Base-by-base conservation (phyloP, 768 basidiomycete genomes). In the Crepidotus variabilis region DNA sequence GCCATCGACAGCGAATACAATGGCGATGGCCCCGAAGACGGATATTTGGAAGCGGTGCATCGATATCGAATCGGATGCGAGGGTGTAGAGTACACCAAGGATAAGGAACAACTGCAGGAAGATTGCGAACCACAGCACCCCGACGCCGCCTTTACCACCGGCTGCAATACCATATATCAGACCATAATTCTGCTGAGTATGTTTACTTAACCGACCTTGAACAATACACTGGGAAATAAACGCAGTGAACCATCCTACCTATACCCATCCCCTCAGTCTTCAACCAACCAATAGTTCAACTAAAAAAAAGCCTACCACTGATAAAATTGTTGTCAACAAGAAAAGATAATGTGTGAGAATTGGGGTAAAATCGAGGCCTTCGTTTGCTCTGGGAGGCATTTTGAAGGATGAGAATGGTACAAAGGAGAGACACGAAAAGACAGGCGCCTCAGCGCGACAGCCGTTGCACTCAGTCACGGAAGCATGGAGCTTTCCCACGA, bases 41-140 rank as follows among this genome's bases (percentile, higher is more conserved):
- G 93, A 88, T 64, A 99, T 90, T 76, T 96, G 90, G 71, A 85
- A 80, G 20, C 95, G 92, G 69, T 98, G 86, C 81, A 94, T 87
- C n/a, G 88, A 87, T 67, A 99, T 86, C 49, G 90, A 85, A 75
- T 98, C 93, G 52, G 84, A 89, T 58, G 92, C 92, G 63, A 97
- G 86, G 52, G 84, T 82, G 68, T 86, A 84, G 51, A 90, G 66
- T 60, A 91, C 83, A 35, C 86, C 87, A 57, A 86, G 68, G 58
- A 88, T 90, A 67, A 92, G 75, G 71, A 81, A 82, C 23, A 86
- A 75, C 63, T 92, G 81, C 22, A 92, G 83, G 72, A 86, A 89
- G 61, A 93, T 90, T 60, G 82, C 86, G 72, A 94, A 95, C 93
- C 93, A 94, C 24, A 86, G 76, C 0, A 78, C 73, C 32, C 86